Conservation (phyloP, 331 rosid species). For the Quercus lobata region DNA sequence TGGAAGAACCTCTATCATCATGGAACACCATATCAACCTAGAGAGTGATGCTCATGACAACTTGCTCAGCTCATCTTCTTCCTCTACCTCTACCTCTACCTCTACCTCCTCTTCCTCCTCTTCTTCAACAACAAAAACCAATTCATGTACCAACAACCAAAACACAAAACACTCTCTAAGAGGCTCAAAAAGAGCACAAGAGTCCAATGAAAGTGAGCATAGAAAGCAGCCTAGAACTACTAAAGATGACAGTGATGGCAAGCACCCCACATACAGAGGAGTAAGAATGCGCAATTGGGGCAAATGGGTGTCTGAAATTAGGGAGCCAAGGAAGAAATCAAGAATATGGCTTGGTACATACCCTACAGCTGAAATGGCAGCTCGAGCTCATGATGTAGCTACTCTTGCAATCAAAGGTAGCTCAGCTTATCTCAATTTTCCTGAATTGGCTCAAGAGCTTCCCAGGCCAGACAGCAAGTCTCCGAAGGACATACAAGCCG, state of each 20-base stretch:
- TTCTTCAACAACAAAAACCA: conserved; percentile 8
- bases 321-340: conserved; percentile 87
- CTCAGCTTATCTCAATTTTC: conserved; percentile 78
- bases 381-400: conserved; percentile 92
- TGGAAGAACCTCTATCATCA: not conserved
- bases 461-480: conserved; percentile 60
- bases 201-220: conserved; percentile 15
- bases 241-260: conserved; percentile 28
- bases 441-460: conserved; percentile 49
- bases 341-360: conserved; percentile 95
- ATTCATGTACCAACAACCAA: conserved; percentile 19
- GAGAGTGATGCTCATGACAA: conserved; percentile 52
- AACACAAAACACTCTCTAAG: conserved; percentile 3
- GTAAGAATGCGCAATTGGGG: conserved; percentile 87
- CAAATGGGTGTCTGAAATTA: conserved; percentile 84
- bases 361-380: conserved; percentile 86
- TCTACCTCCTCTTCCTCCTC: conserved; percentile 13
- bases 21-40: conserved; percentile 45
- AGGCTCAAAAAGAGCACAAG: conserved; percentile 4
- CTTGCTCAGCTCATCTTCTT: conserved; percentile 21
- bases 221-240: conserved; percentile 32
- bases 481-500: conserved; percentile 83
- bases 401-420: conserved; percentile 77
- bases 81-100: conserved; percentile 16
- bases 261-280: conserved; percentile 62